Evolutionary conservation across 345 rosid species (phyloP).

Genomic region (Arabis alpina): DNA sequence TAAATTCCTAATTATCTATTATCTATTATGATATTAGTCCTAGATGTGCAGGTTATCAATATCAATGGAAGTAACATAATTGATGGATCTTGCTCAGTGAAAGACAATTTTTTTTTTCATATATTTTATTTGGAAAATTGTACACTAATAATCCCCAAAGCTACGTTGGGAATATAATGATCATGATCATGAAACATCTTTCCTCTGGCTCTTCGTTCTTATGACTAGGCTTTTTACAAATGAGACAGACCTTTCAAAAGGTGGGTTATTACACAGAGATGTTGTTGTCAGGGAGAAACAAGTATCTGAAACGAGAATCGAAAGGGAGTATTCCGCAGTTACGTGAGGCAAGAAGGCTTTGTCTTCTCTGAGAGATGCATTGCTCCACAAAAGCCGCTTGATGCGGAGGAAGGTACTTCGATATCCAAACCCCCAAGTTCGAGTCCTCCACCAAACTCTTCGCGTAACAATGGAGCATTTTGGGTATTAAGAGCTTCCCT

Average conservation of each 20-base stretch:
- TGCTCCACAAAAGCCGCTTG: conserved; percentile 86
- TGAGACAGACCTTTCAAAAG: not conserved
- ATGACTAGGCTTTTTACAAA: conserved; percentile 31
- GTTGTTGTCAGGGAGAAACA: conserved; percentile 61
- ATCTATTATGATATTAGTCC: not conserved
- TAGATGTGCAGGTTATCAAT: not conserved
- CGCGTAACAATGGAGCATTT: conserved; percentile 81
- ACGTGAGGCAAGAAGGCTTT: conserved; percentile 67
- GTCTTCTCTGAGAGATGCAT: conserved; percentile 74
- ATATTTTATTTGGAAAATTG: conserved; percentile 9
- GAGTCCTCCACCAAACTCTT: conserved; percentile 77
- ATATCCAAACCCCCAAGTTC: conserved; percentile 81
- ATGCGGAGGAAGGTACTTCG: conserved; percentile 75
- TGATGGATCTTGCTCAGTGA: no score
- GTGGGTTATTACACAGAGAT: conserved; percentile 10
- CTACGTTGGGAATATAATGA: conserved; percentile 5
- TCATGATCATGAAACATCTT: conserved; percentile 13
- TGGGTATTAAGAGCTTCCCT: conserved; percentile 87
- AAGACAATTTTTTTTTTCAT: conserved; percentile 1
- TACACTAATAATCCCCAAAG: conserved; percentile 18
- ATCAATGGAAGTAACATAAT: not conserved
- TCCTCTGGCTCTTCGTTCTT: conserved; percentile 12
- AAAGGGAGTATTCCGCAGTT: conserved; percentile 81
- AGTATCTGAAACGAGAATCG: conserved; percentile 81
- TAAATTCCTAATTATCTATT: conserved; percentile 6